Base-by-base conservation (phyloP, 768 basidiomycete genomes). In the Vararia minispora region DNA sequence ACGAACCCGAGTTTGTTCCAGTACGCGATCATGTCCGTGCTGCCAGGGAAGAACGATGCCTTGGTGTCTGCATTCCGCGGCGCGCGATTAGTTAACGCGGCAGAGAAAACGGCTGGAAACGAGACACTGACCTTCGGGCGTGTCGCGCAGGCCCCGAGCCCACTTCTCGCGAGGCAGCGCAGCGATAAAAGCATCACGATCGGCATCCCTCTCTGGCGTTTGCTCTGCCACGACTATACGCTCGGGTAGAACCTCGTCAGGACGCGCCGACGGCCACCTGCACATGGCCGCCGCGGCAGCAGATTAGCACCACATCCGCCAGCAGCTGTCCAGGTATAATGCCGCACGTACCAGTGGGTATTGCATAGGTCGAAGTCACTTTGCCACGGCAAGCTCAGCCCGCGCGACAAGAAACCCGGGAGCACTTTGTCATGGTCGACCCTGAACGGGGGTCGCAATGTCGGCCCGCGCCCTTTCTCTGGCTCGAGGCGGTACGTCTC, bases 301-400 rank as follows among this genome's bases (percentile, higher is more conserved):
- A 21, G 3, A 20, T 26, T 28, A 13, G 16, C 36, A 5, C n/a
- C 2, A 39, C 12, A 14, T 12, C 11, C n/a, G 28, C n/a, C 17
- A 12, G 21, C 14, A 28, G 11, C 12, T 5, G 16, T 34, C 14
- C 28, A 14, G 12, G 9, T 16, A 28, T 14, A 16, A 16, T 14
- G 36, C 10, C 13, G 5, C 17, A 21, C 52, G 18, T 36, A 60
- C 57, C 57, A 58, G 41, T 58, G 51, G 13, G 55, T 56, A 24
- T 52, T 48, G 36, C 57, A 60, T 41, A 50, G 43, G 24, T 49
- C 44, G 36, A 59, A 61, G 38, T 62, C 60, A 22, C 46, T 50
- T 43, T 62, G 60, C 60, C 60, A 62, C 9, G 60, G 60, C 8
- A 62, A 42, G 38, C 53, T 52, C n/a, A 61, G 53, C 21, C 51